A percentile compares a stretch with the other conserved stretches of the same genome.
phyloP scores from a whole-genome alignment of 108 stramenopile species.

The Fragilariopsis cylindrus region DNA sequence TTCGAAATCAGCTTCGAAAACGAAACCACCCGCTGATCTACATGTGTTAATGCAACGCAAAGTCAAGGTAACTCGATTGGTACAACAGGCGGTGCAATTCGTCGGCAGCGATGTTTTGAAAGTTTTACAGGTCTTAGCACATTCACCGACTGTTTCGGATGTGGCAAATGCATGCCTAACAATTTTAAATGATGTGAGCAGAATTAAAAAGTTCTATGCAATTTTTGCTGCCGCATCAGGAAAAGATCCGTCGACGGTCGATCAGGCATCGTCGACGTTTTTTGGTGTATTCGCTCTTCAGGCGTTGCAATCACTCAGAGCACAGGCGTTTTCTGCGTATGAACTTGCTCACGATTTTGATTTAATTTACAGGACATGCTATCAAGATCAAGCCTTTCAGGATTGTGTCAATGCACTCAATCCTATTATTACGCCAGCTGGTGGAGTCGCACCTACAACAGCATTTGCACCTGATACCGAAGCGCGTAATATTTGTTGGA shows the following conservation, averaged over 20 bases:
- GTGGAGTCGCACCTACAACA: not conserved
- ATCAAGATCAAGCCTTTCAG: constrained; percentile 5
- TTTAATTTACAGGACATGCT: constrained; percentile 9
- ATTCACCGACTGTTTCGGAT: constrained; percentile 12
- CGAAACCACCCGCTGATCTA: not conserved
- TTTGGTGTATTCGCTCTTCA: constrained; percentile 23
- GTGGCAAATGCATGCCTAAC: constrained; percentile 3
- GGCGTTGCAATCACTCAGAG: constrained; percentile 11
- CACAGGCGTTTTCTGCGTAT: constrained; percentile 7
- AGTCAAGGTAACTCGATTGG: constrained; percentile 15
- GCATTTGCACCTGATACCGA: constrained; percentile 17
- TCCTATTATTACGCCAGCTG: not conserved
- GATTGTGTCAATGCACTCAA: constrained; percentile 4
- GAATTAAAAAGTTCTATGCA: constrained; percentile 6
- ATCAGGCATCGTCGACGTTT: constrained; percentile 3
- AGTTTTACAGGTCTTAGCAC: constrained; percentile 1
- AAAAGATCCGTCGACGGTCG: not conserved
- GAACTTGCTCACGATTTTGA: constrained; percentile 19
- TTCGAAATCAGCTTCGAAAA: not conserved
- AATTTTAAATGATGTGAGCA: constrained; percentile 3
- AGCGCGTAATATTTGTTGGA: constrained; percentile 22
- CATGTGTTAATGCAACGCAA: constrained; percentile 12
- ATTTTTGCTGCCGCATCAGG: constrained; percentile 1
- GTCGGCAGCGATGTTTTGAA: constrained; percentile 18
- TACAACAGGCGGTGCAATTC: constrained; percentile 21